Evolutionary conservation across 208 protist species (phyloP).

Genomic region (Phytomonas sp.): DNA sequence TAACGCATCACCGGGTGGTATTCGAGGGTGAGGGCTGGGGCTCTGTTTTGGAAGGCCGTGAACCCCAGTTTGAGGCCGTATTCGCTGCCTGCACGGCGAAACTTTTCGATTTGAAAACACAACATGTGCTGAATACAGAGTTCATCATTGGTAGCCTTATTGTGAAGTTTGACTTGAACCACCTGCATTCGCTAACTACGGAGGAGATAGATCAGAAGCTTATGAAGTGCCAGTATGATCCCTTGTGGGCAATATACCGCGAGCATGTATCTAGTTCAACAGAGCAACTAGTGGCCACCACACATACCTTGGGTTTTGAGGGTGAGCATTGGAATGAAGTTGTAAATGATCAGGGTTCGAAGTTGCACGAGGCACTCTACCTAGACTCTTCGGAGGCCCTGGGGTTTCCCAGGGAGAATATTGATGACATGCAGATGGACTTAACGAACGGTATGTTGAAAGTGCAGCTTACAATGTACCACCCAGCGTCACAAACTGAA

Average conservation of each 20-base stretch:
- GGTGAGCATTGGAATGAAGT: slow-evolving; percentile 46
- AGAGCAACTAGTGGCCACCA: slow-evolving; percentile 25
- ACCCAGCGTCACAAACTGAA: slow-evolving; percentile 8
- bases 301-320: slow-evolving; percentile 43
- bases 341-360: slow-evolving; percentile 14
- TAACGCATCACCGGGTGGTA: slow-evolving; percentile 45
- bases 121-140: slow-evolving; percentile 24
- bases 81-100: slow-evolving; percentile 25
- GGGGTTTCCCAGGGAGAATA: slow-evolving; percentile 15
- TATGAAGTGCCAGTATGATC: slow-evolving; percentile 23
- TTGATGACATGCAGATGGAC: slow-evolving; percentile 17
- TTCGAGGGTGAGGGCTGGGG: slow-evolving; percentile 73
- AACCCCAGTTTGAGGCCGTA: slow-evolving; percentile 22
- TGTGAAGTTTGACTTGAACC: slow-evolving; percentile 38
- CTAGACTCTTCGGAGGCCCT: slow-evolving; percentile 32
- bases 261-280: slow-evolving; percentile 21
- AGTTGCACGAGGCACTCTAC: slow-evolving; percentile 25
- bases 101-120: slow-evolving; percentile 22
- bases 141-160: slow-evolving; percentile 23
- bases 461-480: not conserved
- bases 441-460: not conserved
- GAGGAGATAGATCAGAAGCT: slow-evolving; percentile 29
- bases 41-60: slow-evolving; percentile 32
- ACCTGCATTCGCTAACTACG: slow-evolving; percentile 25
- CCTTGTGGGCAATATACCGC: slow-evolving; percentile 51